Evolutionary conservation across 2,329 filamentous ascomycete species (phyloP), one percentile per base, ranked within the genome.

Genomic region (Blastomyces parvus): DNA sequence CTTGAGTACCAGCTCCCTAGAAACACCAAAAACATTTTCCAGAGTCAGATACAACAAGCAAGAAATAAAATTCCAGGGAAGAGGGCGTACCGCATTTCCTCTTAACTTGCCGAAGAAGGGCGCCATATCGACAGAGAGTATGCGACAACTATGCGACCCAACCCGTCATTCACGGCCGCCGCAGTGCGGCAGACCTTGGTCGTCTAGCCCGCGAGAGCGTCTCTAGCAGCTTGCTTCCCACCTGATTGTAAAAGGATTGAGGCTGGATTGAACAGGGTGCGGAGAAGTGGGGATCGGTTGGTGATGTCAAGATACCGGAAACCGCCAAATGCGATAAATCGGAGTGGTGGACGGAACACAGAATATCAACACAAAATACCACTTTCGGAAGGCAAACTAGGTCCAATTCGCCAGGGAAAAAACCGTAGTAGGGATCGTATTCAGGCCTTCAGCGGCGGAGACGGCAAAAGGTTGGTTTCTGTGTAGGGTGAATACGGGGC

Each of bases 1-100:
- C 74, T 70, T 81, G 79, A 70, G 74, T 79, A 65, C 77, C 74
- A 62, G 81, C 76, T 69, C 76, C 77, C 81, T 84, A 70, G 62
- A 61, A 30, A 67, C 52, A 52, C 19, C 58, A 44, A 66, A 72
- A 63, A 72, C 69, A 65, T 62, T 53, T 27, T 27, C 44, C 40
- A 60, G 33, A 62, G 65, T 52, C 33, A 25, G 25, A 53, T 38
- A 50, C 8, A 53, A 30, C 4, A 13, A 22, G 27, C 27, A 40
- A 22, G 13, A 25, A 48, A 59, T 38, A 59, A 56, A 38, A 63
- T 63, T 65, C 63, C 59, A 64, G 59, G 60, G 64, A 62, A 53
- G 25, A 64, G n/a, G n/a, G 66, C 71, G 64, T 71, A 76, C 76
- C 68, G 71, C 71, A 74, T 74, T 74, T 69, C 70, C 70, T 68